Conservation (phyloP, 1,284 basidiomycete species). For the Trichosporon faecale region DNA sequence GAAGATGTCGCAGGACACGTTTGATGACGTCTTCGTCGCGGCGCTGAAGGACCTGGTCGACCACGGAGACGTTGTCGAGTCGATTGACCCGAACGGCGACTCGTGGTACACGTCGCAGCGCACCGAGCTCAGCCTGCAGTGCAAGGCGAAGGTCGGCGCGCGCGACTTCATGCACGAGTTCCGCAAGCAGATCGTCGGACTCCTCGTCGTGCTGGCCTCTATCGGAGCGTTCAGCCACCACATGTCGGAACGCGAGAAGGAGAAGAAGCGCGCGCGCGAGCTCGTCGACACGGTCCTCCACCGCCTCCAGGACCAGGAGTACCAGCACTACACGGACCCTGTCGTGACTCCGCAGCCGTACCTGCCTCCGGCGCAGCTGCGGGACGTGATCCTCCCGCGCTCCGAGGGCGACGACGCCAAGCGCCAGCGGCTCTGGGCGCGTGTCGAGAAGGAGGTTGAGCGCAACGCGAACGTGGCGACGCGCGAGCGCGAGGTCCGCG, state of each 20-base stretch:
- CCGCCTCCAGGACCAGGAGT: slow-evolving; percentile 69
- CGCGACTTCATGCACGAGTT: slow-evolving; percentile 67
- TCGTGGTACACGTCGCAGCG: slow-evolving; percentile 75
- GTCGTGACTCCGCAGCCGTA: slow-evolving; percentile 72
- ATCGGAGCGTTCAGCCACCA: slow-evolving; percentile 49
- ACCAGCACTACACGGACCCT: slow-evolving; percentile 72
- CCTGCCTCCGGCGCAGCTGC: slow-evolving; percentile 82
- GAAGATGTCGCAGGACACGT: slow-evolving; percentile 38
- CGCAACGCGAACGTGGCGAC: slow-evolving; percentile 90
- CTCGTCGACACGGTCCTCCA: slow-evolving; percentile 77
- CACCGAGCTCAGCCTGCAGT: slow-evolving; percentile 67
- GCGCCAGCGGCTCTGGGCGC: slow-evolving; percentile 74
- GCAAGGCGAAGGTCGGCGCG: slow-evolving; percentile 66
- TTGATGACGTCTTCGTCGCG: slow-evolving; percentile 54
- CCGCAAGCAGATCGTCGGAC: slow-evolving; percentile 59
- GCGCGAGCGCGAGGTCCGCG: slow-evolving; percentile 79
- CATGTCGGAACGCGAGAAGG: slow-evolving; percentile 59
- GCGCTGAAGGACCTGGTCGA: slow-evolving; percentile 76
- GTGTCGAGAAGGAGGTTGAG: slow-evolving; percentile 84
- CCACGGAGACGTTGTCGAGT: slow-evolving; percentile 74
- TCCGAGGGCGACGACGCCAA: slow-evolving; percentile 65
- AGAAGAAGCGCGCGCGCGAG: slow-evolving; percentile 67
- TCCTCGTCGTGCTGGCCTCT: slow-evolving; percentile 38
- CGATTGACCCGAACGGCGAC: slow-evolving; percentile 67
- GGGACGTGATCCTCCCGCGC: slow-evolving; percentile 81